A percentile compares a stretch with the other conserved stretches of the same genome.
phyloP scores from a whole-genome alignment of 1,139 yeast genomes.

The Candida labiduridarum region DNA sequence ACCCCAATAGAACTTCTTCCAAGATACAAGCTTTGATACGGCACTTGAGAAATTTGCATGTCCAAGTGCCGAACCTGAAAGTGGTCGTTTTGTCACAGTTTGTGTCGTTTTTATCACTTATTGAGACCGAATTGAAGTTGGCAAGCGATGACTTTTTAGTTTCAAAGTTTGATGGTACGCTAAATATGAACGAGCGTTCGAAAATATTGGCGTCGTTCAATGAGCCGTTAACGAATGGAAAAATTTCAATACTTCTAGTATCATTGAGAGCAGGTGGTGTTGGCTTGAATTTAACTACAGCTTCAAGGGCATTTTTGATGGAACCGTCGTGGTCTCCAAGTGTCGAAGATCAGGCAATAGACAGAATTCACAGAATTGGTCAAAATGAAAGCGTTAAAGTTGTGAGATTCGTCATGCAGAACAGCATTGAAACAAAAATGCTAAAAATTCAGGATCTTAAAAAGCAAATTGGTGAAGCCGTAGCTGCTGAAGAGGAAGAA shows the following conservation, averaged over 20 bases:
- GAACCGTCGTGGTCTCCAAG: conserved; percentile 99
- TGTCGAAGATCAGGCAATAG: conserved; percentile 93
- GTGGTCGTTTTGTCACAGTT: conserved; percentile 92
- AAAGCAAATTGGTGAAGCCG: conserved; percentile 81
- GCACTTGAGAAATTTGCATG: conserved; percentile 56
- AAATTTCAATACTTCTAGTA: conserved; percentile 61
- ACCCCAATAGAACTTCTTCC: conserved; percentile 62
- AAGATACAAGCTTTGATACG: conserved; percentile 71
- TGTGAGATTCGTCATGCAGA: conserved; percentile 76
- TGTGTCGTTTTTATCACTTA: conserved; percentile 76
- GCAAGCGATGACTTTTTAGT: conserved; percentile 43
- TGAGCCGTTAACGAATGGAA: conserved; percentile 26
- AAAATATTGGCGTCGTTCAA: conserved; percentile 59
- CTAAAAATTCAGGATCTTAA: conserved; percentile 84
- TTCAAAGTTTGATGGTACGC: conserved; percentile 79
- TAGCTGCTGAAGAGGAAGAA: conserved; percentile 78
- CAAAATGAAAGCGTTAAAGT: conserved; percentile 76
- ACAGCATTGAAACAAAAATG: conserved; percentile 91
- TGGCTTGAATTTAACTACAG: conserved; percentile 85
- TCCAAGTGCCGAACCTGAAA: conserved; percentile 64
- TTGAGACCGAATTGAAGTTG: conserved; percentile 59
- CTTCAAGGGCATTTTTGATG: conserved; percentile 87
- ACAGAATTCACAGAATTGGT: conserved; percentile 90
- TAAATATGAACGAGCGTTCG: conserved; percentile 68
- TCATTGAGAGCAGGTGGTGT: conserved; percentile 96